Evolutionary conservation across 805 yeast genomes (phyloP).

Genomic region (Ogataea thermomethanolica): DNA sequence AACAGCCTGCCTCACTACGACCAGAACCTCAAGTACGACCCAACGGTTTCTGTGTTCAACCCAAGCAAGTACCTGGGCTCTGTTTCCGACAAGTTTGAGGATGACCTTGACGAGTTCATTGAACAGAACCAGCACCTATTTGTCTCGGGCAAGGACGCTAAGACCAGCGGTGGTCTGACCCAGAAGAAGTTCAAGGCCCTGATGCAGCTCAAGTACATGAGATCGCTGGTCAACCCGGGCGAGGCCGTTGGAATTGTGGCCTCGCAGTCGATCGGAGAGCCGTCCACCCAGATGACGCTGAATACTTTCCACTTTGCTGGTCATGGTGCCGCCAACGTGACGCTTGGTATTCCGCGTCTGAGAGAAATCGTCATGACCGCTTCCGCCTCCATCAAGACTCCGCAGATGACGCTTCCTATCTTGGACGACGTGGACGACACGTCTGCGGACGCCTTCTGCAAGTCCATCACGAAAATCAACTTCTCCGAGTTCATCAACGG

Average conservation of each 20-base stretch:
- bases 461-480: slow-evolving; percentile 78
- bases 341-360: slow-evolving; percentile 99
- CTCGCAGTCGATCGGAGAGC: slow-evolving; percentile 97
- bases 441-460: slow-evolving; percentile 90
- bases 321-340: slow-evolving; percentile 99
- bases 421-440: slow-evolving; percentile 75
- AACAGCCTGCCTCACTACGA: slow-evolving; percentile 58
- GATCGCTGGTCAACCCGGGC: slow-evolving; percentile 92
- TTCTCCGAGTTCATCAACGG: slow-evolving; percentile 86
- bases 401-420: slow-evolving; percentile 95
- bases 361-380: slow-evolving; percentile 99
- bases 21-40: slow-evolving; percentile 70
- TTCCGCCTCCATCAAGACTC: slow-evolving; percentile 92
- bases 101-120: slow-evolving; percentile 69
- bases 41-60: slow-evolving; percentile 77
- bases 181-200: slow-evolving; percentile 88
- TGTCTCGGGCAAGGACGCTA: slow-evolving; percentile 48
- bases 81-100: slow-evolving; percentile 86
- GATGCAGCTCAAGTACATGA: slow-evolving; percentile 98
- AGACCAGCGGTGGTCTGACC: slow-evolving; percentile 47
- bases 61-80: slow-evolving; percentile 92
- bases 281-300: slow-evolving; percentile 98
- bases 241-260: slow-evolving; percentile 99
- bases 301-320: slow-evolving; percentile 99
- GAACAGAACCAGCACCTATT: slow-evolving; percentile 53